phyloP scores from a whole-genome alignment of 257 asterid species.

The Oldenlandia corymbosa region DNA sequence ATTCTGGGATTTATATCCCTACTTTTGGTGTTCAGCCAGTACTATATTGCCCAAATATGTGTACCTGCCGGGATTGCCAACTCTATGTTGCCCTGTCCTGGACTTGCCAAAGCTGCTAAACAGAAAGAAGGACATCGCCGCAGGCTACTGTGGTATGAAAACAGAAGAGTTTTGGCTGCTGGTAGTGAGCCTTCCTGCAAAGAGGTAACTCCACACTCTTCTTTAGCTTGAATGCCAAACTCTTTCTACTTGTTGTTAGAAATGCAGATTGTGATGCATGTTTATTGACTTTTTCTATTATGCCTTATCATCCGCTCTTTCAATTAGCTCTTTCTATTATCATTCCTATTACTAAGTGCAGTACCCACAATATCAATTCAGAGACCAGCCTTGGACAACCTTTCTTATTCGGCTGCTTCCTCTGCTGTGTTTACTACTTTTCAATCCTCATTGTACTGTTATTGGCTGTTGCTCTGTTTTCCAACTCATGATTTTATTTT shows the following conservation, averaged over 20 bases:
- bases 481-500: background rate
- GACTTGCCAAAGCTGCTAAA: conserved; percentile 1
- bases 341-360: too few relatives aligned
- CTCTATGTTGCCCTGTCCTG: conserved; percentile 70
- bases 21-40: conserved; percentile 71
- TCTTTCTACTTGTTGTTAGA: too few relatives aligned
- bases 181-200: conserved; percentile 33
- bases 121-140: conserved; percentile 34
- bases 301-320: too few relatives aligned
- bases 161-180: conserved; percentile 51
- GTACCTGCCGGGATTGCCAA: conserved; percentile 60
- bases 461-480: background rate
- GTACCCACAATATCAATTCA: too few relatives aligned
- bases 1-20: conserved; percentile 90
- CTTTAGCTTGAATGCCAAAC: background rate
- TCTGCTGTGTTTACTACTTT: background rate
- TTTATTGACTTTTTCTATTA: too few relatives aligned
- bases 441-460: background rate
- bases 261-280: too few relatives aligned
- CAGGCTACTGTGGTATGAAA: conserved; percentile 49
- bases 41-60: conserved; percentile 81
- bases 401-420: background rate
- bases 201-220: conserved; percentile 34
- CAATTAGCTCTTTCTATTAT: too few relatives aligned
- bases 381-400: too few relatives aligned